Percentiles rank a stretch among this genome's conserved stretches.
phyloP scores from a whole-genome alignment of 768 basidiomycete genomes.

The Rhizopogon salebrosus region DNA sequence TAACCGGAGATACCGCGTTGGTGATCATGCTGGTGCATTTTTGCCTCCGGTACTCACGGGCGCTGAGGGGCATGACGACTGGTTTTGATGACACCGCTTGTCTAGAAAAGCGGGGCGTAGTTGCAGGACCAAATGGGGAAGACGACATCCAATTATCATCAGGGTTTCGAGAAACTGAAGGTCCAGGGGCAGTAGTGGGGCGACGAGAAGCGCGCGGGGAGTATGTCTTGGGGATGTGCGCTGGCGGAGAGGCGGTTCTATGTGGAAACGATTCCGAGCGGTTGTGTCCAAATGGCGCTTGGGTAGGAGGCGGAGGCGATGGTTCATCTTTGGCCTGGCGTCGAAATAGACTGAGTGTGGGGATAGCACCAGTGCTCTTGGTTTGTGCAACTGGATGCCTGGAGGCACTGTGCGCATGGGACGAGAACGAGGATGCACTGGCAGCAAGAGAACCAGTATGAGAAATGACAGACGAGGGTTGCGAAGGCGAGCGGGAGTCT shows the following conservation, averaged over 20 bases:
- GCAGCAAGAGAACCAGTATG: background rate
- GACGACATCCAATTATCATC: slow-evolving; percentile 22
- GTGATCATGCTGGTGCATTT: slow-evolving; percentile 8
- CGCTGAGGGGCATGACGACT: slow-evolving; percentile 27
- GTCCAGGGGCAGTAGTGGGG: background rate
- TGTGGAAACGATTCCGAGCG: slow-evolving; percentile 15
- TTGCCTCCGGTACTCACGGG: slow-evolving; percentile 20
- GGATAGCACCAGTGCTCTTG: slow-evolving; percentile 9
- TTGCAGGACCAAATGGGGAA: slow-evolving; percentile 23
- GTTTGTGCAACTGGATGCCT: background rate
- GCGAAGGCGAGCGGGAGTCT: background rate
- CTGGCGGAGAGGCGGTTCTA: background rate
- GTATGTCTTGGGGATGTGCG: slow-evolving; percentile 11
- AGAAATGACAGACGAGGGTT: slow-evolving; percentile 15
- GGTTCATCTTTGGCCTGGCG: background rate
- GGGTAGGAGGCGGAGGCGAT: slow-evolving; percentile 11
- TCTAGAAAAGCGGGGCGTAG: slow-evolving; percentile 25
- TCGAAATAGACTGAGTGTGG: slow-evolving; percentile 8
- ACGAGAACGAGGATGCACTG: slow-evolving; percentile 4
- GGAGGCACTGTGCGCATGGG: background rate
- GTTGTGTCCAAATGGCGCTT: slow-evolving; percentile 13
- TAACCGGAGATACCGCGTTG: background rate
- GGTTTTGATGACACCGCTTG: slow-evolving; percentile 22
- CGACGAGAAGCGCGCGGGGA: slow-evolving; percentile 10
- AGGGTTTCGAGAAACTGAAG: slow-evolving; percentile 21